Evolutionary conservation across 176 grass and related monocot genomes (phyloP), one percentile per base, ranked within the genome.

Genomic region (Avena insularis): DNA sequence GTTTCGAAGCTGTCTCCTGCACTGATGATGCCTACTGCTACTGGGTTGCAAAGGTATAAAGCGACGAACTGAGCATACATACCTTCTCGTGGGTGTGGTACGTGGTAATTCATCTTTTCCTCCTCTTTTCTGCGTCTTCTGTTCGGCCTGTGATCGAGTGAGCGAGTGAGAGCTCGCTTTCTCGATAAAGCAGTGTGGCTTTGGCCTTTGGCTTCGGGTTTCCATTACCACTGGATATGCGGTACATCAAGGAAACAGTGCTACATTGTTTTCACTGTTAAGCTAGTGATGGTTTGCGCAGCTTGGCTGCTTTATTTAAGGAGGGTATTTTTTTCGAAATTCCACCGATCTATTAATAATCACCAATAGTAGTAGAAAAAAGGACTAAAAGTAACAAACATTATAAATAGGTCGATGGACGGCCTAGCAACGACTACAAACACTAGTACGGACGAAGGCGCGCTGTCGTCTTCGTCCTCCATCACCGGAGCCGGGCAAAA

Each of bases 1-100:
- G 66, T 61, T 78, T 90, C 88, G n/a, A 82, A 61, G 78, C 71
- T 67, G 82, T 45, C 11, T 70, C 15, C 29, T 23, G 51, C 46
- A 48, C 9, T 48, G 1, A 48, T 25, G 71, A 75, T 45, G 40
- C 20, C 7, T 40, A 6, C 38, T 53, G 71, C 48, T 75, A 47
- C 46, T 0, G 72, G 13, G 72, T 66, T 31, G 47, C 72, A 75
- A 75, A 75, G 72, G 72, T 31, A 17, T 75, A 75, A 75, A 75
- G 72, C 15, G 72, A 51, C 15, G 7, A 48, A 12, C 6, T 2
- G 46, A 27, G 69, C 17, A 11, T 6, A 35, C 9, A 48, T 48
- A 57, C 55, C 55, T 57, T 57, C 17, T 57, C 55, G 55, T 20
- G 55, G 55, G 29, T 29, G 29, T 5, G 1, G 5, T 40, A 40